Percentiles rank a stretch among this genome's conserved stretches.
These are phyloP conservation scores for Reticulascus tulasneorum DNA, from an alignment of 2,329 filamentous ascomycete genomes.

Conservation along the genomic window DNA sequence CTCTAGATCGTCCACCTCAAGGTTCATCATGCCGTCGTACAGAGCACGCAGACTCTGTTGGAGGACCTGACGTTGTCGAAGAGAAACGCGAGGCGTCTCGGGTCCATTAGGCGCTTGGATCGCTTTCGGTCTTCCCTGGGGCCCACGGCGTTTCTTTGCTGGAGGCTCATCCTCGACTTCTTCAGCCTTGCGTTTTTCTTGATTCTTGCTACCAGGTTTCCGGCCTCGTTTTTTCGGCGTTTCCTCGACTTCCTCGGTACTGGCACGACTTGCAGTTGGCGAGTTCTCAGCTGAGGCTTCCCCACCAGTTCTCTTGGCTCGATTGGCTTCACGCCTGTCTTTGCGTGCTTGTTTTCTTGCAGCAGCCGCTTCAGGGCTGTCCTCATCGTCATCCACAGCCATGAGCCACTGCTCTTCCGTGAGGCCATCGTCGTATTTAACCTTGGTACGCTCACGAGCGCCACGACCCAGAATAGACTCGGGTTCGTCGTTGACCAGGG, in stretches of 20 bases:
- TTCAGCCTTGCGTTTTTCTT: conserved; percentile 84
- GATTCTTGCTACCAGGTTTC: conserved; percentile 64
- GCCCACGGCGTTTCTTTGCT: conserved; percentile 72
- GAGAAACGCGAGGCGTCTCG: conserved; percentile 47
- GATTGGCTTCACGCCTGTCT: conserved; percentile 74
- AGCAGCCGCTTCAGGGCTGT: conserved; percentile 88
- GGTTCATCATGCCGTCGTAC: conserved; percentile 74
- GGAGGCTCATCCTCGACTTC: conserved; percentile 74
- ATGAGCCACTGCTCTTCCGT: conserved; percentile 99
- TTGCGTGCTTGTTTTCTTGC: conserved; percentile 84
- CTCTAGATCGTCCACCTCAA: conserved; percentile 73
- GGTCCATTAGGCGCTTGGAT: conserved; percentile 19
- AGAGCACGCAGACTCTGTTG: conserved; percentile 75
- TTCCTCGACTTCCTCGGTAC: conserved; percentile 67
- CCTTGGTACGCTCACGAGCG: conserved; percentile 88
- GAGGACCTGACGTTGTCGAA: conserved; percentile 69
- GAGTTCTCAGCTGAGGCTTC: conserved; percentile 54
- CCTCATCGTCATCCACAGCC: conserved; percentile 95
- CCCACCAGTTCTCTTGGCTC: conserved; percentile 52
- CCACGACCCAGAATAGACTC: conserved; percentile 78
- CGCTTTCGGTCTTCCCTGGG: conserved; percentile 63
- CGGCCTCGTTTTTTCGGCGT: conserved; percentile 80
- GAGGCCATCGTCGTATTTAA: conserved; percentile 93
- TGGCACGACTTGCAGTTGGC: conserved; percentile 73
- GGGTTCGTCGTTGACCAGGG: conserved; percentile 72